These are phyloP conservation scores for Xanthoceras sorbifolium DNA, from an alignment of 345 rosid species.

Conservation along the genomic window DNA sequence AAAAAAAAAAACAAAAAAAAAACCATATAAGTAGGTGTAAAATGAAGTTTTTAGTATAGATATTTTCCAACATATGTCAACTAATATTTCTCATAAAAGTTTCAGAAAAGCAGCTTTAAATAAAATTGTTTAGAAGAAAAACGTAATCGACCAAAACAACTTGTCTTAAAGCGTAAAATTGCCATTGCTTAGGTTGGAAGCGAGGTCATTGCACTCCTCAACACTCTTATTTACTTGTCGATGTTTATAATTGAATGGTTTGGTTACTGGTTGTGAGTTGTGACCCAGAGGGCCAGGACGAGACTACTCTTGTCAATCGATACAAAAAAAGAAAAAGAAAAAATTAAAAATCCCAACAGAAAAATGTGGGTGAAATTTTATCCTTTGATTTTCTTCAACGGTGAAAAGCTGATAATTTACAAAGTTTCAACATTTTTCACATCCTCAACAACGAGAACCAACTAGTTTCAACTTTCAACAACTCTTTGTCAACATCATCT, in stretches of 20 bases:
- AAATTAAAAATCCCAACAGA: not conserved
- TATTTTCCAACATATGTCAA: not conserved
- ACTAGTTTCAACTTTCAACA: not conserved
- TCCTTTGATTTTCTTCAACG: constrained; percentile 1
- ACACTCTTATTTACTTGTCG: not conserved
- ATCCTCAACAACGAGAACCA: constrained; percentile 1
- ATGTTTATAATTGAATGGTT: not conserved
- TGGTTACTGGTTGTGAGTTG: not conserved
- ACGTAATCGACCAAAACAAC: not conserved
- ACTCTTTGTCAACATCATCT: not conserved
- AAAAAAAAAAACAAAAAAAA: too few relatives aligned
- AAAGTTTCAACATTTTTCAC: constrained; percentile 7
- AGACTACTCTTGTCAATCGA: not conserved
- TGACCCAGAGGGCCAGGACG: too few relatives aligned
- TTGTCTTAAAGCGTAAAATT: not conserved
- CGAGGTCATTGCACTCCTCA: not conserved
- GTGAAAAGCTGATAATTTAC: constrained; percentile 6
- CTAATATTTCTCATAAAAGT: not conserved
- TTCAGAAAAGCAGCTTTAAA: not conserved
- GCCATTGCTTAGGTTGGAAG: not conserved
- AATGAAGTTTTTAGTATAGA: not conserved
- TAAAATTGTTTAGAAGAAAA: not conserved
- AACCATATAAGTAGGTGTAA: too few relatives aligned
- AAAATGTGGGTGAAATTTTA: not conserved
- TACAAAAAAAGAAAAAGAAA: too few relatives aligned